Base-by-base conservation (phyloP, 805 yeast genomes). In the Yamadazyma takamatsuzukensis region DNA sequence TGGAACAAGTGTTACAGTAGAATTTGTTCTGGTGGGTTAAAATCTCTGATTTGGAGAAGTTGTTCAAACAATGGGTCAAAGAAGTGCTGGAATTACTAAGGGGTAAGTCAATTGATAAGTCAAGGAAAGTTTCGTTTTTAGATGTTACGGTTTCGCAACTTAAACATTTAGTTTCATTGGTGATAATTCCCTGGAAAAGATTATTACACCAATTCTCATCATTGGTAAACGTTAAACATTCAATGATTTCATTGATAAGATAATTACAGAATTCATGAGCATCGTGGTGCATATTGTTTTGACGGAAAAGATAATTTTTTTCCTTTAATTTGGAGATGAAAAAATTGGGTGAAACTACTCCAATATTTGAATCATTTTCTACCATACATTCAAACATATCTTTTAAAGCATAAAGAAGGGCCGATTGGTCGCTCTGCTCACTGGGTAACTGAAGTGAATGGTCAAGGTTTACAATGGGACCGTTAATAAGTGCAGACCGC, bases 261-360 rank as follows among this genome's bases (percentile, higher is more conserved):
- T 84, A 89, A 54, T 89, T 90, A 52, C 89, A 71, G 57, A 93
- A 93, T 60, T 93, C 98, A 59, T 93, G 98, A 4, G 97, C 97
- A 65, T 93, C 98, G 54, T 93, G 98, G 55, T 93, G 98, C 96
- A 88, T 89, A 44, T 65, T 65, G 26, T 84, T 79, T 36, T 87
- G 81, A 41, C 95, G 69, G 56, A 93, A 93, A 48, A 90, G 64
- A 46, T 80, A 84, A 53, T 90, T 93, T 44, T 85, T 89, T 36
- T 74, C 74, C 54, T 87, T 90, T 34, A 90, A 64, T 33, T 81
- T 80, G 28, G 78, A 81, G 27, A 93, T 75, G 30, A 93, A 72
- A 45, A 75, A 72, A 18, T 69, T 64, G 0, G 97, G 96, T 1
- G 95, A 83, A 0, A 87, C 89, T 2, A 93, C 85, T 4, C 97